These are phyloP conservation scores for Umbelopsis sp. DNA, from an alignment of 192 early-diverging fungal genomes.

Conservation along the genomic window DNA sequence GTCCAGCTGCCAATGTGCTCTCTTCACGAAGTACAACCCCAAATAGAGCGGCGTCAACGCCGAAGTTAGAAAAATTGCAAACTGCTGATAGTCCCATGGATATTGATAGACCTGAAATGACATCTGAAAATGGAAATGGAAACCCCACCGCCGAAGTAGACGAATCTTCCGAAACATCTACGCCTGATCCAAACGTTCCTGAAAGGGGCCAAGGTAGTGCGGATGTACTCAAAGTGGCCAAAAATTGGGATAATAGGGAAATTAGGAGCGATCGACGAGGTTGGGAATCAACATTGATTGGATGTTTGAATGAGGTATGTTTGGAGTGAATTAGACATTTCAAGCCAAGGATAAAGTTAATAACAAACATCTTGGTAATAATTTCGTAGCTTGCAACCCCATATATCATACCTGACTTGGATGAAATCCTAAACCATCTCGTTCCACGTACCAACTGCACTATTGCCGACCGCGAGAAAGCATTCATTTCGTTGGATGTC, in stretches of 20 bases:
- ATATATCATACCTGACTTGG: constrained; percentile 44
- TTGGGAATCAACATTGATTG: constrained; percentile 50
- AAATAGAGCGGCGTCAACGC: constrained; percentile 25
- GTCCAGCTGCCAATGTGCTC: not conserved
- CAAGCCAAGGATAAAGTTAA: no score
- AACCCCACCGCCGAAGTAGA: not conserved
- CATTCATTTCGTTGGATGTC: constrained; percentile 25
- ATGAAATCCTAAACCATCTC: constrained; percentile 42
- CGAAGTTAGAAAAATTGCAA: not conserved
- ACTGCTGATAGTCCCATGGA: constrained; percentile 22
- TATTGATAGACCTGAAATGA: constrained; percentile 30
- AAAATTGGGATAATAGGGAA: constrained; percentile 53
- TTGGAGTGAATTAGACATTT: no score
- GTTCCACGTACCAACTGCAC: constrained; percentile 29
- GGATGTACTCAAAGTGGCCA: constrained; percentile 7
- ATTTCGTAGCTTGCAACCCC: constrained; percentile 42
- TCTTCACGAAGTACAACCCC: not conserved
- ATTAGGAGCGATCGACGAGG: constrained; percentile 42
- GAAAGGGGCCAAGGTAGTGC: constrained; percentile 17
- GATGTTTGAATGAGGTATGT: constrained; percentile 51
- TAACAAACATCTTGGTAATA: no score
- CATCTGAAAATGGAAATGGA: constrained; percentile 10
- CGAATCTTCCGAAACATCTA: not conserved
- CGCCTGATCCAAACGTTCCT: not conserved
- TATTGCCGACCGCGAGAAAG: constrained; percentile 26